Percentiles rank a stretch among this genome's conserved stretches.
Evolutionary conservation across 768 basidiomycete species (phyloP).

Genomic region (Phylloporus sp.): DNA sequence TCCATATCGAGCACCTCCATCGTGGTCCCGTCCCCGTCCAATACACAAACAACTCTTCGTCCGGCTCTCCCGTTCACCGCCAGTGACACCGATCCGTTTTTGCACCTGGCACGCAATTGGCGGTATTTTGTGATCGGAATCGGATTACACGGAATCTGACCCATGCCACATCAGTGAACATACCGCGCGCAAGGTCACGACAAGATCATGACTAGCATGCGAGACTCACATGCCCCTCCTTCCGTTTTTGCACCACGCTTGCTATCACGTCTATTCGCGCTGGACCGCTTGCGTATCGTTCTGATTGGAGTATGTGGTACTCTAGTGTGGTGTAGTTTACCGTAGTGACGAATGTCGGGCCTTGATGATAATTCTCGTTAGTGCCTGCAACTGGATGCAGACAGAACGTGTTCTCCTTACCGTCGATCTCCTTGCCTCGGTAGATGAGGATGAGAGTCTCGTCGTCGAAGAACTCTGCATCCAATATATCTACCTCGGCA

Average conservation of each 20-base stretch:
- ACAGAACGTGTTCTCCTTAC: slow-evolving; percentile 37
- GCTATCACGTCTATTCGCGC: slow-evolving; percentile 64
- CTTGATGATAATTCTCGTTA: slow-evolving; percentile 38
- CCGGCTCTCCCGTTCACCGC: slow-evolving; percentile 72
- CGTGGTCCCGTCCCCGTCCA: slow-evolving; percentile 56
- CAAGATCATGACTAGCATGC: slow-evolving; percentile 27
- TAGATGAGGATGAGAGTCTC: slow-evolving; percentile 61
- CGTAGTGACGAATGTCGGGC: slow-evolving; percentile 55
- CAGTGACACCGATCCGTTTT: slow-evolving; percentile 48
- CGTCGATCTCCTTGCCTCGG: slow-evolving; percentile 40
- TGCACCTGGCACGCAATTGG: slow-evolving; percentile 48
- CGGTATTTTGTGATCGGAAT: slow-evolving; percentile 55
- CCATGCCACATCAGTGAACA: slow-evolving; percentile 30
- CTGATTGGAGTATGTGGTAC: slow-evolving; percentile 46
- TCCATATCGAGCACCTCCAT: slow-evolving; percentile 79
- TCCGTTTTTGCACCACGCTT: slow-evolving; percentile 51
- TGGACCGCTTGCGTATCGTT: slow-evolving; percentile 47
- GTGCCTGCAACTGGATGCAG: slow-evolving; percentile 14
- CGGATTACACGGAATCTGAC: slow-evolving; percentile 45
- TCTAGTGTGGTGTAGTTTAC: slow-evolving; percentile 55
- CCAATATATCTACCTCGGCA: slow-evolving; percentile 49
- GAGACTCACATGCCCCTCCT: slow-evolving; percentile 58
- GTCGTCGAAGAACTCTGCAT: slow-evolving; percentile 78
- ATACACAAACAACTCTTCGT: slow-evolving; percentile 69
- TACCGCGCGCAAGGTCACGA: slow-evolving; percentile 27